These are phyloP conservation scores for Falciphora oryzae DNA, from an alignment of 2,329 filamentous ascomycete species.

Conservation along the genomic window DNA sequence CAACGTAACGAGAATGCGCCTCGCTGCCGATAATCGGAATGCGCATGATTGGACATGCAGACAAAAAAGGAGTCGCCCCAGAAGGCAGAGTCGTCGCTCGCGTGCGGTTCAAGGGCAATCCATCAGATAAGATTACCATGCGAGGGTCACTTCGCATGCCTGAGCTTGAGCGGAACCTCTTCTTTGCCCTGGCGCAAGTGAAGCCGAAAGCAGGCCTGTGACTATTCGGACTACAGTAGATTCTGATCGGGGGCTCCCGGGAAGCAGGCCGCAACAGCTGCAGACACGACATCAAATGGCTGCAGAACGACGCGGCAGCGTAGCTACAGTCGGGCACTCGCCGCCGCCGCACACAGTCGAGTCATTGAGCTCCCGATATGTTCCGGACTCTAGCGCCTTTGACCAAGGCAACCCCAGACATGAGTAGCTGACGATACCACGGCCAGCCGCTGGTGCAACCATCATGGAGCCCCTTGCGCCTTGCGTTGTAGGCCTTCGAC, in stretches of 20 bases:
- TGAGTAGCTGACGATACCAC: background rate
- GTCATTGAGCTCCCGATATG: background rate
- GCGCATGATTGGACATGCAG: no score
- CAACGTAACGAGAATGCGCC: no score
- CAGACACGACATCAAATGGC: background rate
- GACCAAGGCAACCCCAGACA: background rate
- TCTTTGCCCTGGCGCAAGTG: background rate
- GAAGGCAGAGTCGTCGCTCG: no score
- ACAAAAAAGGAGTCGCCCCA: no score
- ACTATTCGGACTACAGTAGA: background rate
- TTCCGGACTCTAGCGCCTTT: background rate
- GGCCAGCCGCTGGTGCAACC: background rate
- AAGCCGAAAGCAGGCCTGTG: background rate
- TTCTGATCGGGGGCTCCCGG: background rate
- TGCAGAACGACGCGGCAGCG: background rate
- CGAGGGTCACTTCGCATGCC: no score
- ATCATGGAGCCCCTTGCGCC: background rate
- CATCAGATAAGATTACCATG: no score
- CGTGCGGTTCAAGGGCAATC: no score
- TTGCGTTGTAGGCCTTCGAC: background rate
- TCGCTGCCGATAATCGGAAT: no score
- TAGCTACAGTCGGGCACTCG: no score
- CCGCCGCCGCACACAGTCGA: background rate
- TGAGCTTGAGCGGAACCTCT: no score
- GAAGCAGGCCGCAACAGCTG: background rate